Percentiles rank a stretch among this genome's conserved stretches.
Conservation (phyloP, 176 grass and related monocot genomes). For the Alloteropsis semialata region DNA sequence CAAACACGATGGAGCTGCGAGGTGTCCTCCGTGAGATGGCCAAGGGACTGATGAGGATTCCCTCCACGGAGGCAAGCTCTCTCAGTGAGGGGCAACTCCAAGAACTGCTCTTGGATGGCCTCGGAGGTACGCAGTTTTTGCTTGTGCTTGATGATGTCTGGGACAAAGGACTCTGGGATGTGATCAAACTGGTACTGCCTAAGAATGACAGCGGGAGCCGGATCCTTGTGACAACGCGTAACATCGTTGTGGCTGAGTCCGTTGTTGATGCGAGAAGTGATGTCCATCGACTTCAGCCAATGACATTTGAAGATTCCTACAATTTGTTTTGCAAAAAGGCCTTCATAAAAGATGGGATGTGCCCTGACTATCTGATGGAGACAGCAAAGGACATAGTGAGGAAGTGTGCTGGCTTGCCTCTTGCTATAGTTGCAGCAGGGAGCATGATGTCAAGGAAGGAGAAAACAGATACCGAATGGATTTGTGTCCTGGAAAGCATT, state of each 20-base stretch:
- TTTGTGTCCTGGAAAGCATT: conserved; percentile 27
- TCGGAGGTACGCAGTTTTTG: conserved; percentile 28
- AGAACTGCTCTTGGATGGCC: conserved; percentile 28
- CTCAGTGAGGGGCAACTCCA: conserved; percentile 27
- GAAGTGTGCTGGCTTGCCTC: conserved; percentile 44
- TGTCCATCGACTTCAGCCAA: conserved; percentile 23
- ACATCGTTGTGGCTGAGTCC: not conserved
- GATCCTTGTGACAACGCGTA: conserved; percentile 38
- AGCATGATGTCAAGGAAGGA: conserved; percentile 40
- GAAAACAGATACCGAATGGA: conserved; percentile 23
- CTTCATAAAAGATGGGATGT: conserved; percentile 19
- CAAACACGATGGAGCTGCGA: not conserved
- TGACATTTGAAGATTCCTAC: conserved; percentile 33
- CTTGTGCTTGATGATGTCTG: conserved; percentile 50
- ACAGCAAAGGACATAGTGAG: conserved; percentile 37
- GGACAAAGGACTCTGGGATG: conserved; percentile 26
- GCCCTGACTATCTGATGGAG: conserved; percentile 22
- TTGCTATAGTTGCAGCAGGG: conserved; percentile 39
- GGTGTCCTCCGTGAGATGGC: conserved; percentile 26
- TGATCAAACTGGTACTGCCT: conserved; percentile 32
- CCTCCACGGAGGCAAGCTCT: conserved; percentile 8
- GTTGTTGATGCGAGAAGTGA: not conserved
- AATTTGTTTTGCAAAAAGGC: conserved; percentile 41
- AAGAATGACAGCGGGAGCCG: not conserved
- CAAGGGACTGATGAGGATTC: conserved; percentile 36